Evolutionary conservation across 495 filamentous ascomycete species (phyloP).

Genomic region (Aspergillus affinis): DNA sequence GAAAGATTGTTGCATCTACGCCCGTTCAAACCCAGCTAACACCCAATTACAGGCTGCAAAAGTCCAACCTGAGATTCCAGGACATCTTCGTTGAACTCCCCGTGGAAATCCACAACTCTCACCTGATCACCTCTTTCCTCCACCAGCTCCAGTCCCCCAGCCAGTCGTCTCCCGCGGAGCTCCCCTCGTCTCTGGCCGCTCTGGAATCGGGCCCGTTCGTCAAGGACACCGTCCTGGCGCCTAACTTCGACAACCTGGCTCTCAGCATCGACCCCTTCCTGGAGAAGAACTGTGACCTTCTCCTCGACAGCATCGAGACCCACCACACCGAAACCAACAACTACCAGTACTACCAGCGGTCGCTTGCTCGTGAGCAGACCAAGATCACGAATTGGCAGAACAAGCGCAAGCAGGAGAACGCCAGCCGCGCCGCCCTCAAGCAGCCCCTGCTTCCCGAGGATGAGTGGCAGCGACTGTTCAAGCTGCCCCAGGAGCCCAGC

Average conservation of each 20-base stretch:
- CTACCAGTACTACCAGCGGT: conserved; percentile 96
- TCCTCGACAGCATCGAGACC: conserved; percentile 93
- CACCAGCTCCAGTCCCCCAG: conserved; percentile 75
- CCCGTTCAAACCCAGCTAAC: neutral
- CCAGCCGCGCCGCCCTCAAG: conserved; percentile 77
- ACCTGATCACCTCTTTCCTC: conserved; percentile 91
- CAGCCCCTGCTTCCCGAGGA: conserved; percentile 88
- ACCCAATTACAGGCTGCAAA: conserved; percentile 65
- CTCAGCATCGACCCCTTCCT: conserved; percentile 96
- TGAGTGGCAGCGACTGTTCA: conserved; percentile 97
- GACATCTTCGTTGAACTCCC: conserved; percentile 93
- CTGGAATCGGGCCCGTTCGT: conserved; percentile 55
- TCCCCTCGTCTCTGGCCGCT: conserved; percentile 74
- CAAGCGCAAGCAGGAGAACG: conserved; percentile 95
- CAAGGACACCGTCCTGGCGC: conserved; percentile 64
- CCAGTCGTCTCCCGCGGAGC: conserved; percentile 58
- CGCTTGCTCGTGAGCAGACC: conserved; percentile 89
- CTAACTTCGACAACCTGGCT: conserved; percentile 85
- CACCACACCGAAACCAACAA: conserved; percentile 99
- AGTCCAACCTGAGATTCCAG: conserved; percentile 87
- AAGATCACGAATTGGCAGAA: conserved; percentile 95
- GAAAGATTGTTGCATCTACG: neutral
- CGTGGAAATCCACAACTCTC: conserved; percentile 92
- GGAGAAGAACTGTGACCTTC: conserved; percentile 95
- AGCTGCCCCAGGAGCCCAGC: conserved; percentile 91